Conservation (phyloP, 768 basidiomycete genomes). For the Paxillus involutus region DNA sequence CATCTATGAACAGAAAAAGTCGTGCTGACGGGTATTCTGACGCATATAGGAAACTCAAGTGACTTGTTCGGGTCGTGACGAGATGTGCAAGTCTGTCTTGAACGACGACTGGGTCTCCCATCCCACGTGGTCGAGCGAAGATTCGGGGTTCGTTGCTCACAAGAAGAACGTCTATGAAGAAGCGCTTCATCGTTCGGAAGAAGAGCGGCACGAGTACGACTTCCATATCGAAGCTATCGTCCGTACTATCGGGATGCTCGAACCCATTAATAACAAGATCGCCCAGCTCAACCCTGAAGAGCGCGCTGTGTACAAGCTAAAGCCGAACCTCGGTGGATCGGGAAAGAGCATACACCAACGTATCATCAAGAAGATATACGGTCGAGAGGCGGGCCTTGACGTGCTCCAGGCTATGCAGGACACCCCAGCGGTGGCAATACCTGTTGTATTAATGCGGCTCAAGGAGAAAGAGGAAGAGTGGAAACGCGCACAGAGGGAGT, state of each 20-base stretch:
- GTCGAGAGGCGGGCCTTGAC: constrained; percentile 77
- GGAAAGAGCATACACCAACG: constrained; percentile 88
- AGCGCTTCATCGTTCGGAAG: constrained; percentile 92
- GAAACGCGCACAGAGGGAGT: constrained; percentile 95
- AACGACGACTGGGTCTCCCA: constrained; percentile 99
- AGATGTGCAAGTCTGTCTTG: constrained; percentile 93
- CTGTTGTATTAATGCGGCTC: constrained; percentile 83
- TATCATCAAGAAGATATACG: constrained; percentile 97
- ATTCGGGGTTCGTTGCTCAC: constrained; percentile 85
- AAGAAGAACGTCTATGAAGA: constrained; percentile 98
- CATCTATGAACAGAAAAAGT: not conserved
- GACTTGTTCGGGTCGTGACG: constrained; percentile 91
- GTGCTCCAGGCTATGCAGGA: constrained; percentile 91
- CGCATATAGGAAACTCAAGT: constrained; percentile 74
- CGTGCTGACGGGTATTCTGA: constrained; percentile 1
- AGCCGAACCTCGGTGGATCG: constrained; percentile 83
- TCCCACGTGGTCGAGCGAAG: constrained; percentile 93
- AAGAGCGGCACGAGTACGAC: constrained; percentile 98
- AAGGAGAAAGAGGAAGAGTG: constrained; percentile 99
- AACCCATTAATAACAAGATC: constrained; percentile 90
- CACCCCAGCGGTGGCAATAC: constrained; percentile 83
- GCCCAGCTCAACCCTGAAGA: constrained; percentile 77
- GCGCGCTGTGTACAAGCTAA: constrained; percentile 76
- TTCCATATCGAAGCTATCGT: constrained; percentile 96
- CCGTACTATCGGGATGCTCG: constrained; percentile 86